Base-by-base conservation (phyloP, 768 basidiomycete genomes). In the Agrocybe pediades region DNA sequence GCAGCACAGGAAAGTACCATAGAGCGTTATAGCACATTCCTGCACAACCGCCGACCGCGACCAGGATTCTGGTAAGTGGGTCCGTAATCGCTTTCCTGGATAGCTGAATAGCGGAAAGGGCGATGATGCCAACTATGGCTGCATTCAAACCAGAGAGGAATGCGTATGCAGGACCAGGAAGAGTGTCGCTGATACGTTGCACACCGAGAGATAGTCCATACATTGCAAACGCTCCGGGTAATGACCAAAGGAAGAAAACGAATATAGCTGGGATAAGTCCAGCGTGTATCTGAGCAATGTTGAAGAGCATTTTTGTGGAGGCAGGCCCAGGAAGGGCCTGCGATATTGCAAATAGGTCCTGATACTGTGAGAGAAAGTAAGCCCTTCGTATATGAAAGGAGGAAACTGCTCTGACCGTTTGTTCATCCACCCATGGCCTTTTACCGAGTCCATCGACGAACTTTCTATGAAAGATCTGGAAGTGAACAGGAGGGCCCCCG, bases 61-160 rank as follows among this genome's bases (percentile, higher is more conserved):
- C 71, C 9, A 81, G 50, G 2, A 74, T 43, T 19, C 79, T 63
- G 8, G 79, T 74, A 13, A 78, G 36, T 3, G 62, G 58, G 51
- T 83, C 82, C 2, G 77, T 80, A 26, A 80, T 74, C 27, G 78
- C 72, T 27, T 74, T 74, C 9, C 70, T 62, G 1, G 74, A 62
- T 15, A 82, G 75, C 54, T 81, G 77, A 23, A 75, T 69, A 2
- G 78, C 81, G 4, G 82, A 78, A 16, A 83, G 68, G 1, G 78
- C 77, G 48, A 83, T 78, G 8, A 83, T 63, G 0, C 81, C 82
- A 3, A 83, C 82, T 0, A 79, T 78, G 3, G 81, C 73, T 1
- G 80, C 77, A 57, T 84, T 83, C 17, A 84, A 61, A 2, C 82
- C 82, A 0, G 78, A 77, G 8, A 84, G 68, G 9, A 82, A 65